A percentile compares a stretch with the other conserved stretches of the same genome.
Conservation (phyloP, 2,329 filamentous ascomycete species). For the Claviceps africana region DNA sequence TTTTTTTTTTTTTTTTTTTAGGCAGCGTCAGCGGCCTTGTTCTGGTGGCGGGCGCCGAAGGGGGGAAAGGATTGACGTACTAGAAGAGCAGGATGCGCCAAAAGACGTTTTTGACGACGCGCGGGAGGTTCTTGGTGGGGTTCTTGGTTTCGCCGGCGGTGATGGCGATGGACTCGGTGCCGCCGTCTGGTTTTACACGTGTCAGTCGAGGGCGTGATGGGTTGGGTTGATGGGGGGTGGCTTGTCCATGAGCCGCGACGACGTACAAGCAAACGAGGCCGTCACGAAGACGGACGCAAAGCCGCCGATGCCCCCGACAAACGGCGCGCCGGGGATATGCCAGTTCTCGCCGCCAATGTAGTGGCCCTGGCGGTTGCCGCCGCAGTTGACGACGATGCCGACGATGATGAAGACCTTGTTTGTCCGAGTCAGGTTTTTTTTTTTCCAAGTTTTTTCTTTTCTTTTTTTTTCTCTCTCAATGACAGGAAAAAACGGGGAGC, state of each 20-base stretch:
- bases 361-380: slow-evolving; percentile 35
- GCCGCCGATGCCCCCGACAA: slow-evolving; percentile 50
- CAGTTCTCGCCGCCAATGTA: slow-evolving; percentile 48
- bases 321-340: slow-evolving; percentile 45
- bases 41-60: too few species aligned
- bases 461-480: too few species aligned
- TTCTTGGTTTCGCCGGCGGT: slow-evolving; percentile 53
- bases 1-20: too few species aligned
- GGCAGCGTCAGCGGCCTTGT: too few species aligned
- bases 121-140: slow-evolving; percentile 44
- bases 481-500: not conserved
- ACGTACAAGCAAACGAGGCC: slow-evolving; percentile 41
- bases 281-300: slow-evolving; percentile 47
- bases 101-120: slow-evolving; percentile 51
- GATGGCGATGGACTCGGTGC: slow-evolving; percentile 51
- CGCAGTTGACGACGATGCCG: slow-evolving; percentile 38
- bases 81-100: slow-evolving; percentile 46
- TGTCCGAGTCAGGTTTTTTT: not conserved
- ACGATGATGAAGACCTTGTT: slow-evolving; percentile 43
- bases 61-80: too few species aligned
- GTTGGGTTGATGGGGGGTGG: too few species aligned
- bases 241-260: too few species aligned
- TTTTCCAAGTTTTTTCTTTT: not conserved
- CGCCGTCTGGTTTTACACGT: too few species aligned
- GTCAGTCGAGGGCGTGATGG: too few species aligned